phyloP scores from a whole-genome alignment of 371 early-diverging fungal genomes.

The Mucor mucedo region DNA sequence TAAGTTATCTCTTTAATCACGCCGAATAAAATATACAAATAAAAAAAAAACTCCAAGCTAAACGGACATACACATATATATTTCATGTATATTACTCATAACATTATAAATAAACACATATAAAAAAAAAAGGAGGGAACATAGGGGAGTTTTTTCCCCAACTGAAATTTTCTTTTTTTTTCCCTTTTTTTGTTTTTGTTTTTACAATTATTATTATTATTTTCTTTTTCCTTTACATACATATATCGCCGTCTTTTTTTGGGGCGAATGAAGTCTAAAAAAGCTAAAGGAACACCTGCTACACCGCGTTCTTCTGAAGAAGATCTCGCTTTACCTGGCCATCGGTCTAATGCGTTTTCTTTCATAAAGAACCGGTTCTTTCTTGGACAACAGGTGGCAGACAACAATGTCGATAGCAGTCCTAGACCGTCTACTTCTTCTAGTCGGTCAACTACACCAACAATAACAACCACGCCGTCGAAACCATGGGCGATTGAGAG shows the following conservation, averaged over 20 bases:
- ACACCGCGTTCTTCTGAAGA: constrained; percentile 16
- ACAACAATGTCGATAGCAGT: constrained; percentile 3
- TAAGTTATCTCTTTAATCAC: constrained; percentile 86
- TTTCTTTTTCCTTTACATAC: background rate
- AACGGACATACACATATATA: background rate
- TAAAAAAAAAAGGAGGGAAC: constrained; percentile 10
- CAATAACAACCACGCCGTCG: background rate
- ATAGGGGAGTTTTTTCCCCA: constrained; percentile 11
- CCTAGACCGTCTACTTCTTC: constrained; percentile 13
- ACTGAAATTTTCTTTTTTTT: constrained; percentile 19
- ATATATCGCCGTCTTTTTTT: constrained; percentile 17
- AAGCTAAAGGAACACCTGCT: constrained; percentile 13
- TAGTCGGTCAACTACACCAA: constrained; percentile 2
- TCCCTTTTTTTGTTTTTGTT: constrained; percentile 2
- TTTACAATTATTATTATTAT: background rate
- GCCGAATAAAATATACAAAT: constrained; percentile 31
- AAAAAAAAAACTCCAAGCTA: background rate
- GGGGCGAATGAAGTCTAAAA: constrained; percentile 31
- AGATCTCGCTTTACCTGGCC: background rate
- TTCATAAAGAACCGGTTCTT: constrained; percentile 33
- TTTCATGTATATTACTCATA: background rate
- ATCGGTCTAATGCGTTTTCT: constrained; percentile 23
- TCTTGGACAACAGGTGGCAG: constrained; percentile 7
- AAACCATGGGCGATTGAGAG: constrained; percentile 8
- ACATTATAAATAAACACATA: background rate